Evolutionary conservation across 352 stramenopile genomes (phyloP), one percentile per base, ranked within the genome.

Genomic region (Pythium sukuiense): DNA sequence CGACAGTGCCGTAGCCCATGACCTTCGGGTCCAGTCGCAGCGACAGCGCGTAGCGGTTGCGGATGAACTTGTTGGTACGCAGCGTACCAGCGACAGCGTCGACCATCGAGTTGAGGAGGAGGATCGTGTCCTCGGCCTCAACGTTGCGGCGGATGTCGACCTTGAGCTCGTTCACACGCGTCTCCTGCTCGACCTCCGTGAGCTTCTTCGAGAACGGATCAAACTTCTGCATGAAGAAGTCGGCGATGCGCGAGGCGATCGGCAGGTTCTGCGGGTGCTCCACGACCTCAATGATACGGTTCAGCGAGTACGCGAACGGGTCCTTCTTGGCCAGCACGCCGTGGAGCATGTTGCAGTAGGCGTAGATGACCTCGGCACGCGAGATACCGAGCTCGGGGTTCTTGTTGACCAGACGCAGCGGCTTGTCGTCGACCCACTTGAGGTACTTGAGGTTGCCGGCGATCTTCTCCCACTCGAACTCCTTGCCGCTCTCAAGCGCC

Each of bases 291-390:
- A 96, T 81, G 65, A 99, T 99, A 64, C 96, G 96, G 63, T 85
- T 92, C 55, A 98, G 85, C 58, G 88, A 98, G 81, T 98, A 99
- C 43, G 92, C 89, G 57, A 98, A 96, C 8, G 95, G 79, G 67
- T 99, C 97, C 57, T 95, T 80, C 75, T 98, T 98, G 12, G 88
- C 85, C 72, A 99, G 80, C 35, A 98, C 86, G 13, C 95, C 92
- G 83, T 99, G 96, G 59, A 99, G 79, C 75, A 99, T 95, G 68
- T 96, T 96, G 52, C 83, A 92, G 79, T 99, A 97, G 16, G 91
- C 93, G 56, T 97, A 97, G 70, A 99, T 98, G 67, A 99, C 89
- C 71, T 99, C 96, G 27, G 92, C 89, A 32, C 92, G 88, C 37
- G 81, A 88, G 46, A 99, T 79, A 29, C 95, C 93, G 45, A 99